A percentile compares a stretch with the other conserved stretches of the same genome.
phyloP scores from a whole-genome alignment of 2,329 filamentous ascomycete species.

The Tolypocladium pustulatum region DNA sequence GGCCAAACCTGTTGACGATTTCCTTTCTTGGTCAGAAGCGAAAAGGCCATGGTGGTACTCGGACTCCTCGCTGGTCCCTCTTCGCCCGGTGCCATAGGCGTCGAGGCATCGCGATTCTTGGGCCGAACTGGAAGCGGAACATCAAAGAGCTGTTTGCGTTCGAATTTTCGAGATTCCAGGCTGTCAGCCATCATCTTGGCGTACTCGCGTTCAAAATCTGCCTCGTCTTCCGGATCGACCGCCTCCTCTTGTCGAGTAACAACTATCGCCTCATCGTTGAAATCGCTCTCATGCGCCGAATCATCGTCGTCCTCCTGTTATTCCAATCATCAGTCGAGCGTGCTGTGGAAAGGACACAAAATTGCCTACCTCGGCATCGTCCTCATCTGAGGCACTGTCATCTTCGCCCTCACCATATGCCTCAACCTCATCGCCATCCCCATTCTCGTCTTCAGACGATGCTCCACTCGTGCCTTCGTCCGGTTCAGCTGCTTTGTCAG shows the following conservation, averaged over 20 bases:
- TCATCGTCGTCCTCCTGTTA: conserved; percentile 37
- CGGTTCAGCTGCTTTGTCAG: conserved; percentile 57
- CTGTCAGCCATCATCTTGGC: conserved; percentile 98
- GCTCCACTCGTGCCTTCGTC: conserved; percentile 63
- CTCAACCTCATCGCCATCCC: conserved; percentile 55
- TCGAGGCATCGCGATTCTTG: conserved; percentile 49
- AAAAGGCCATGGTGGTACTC: conserved; percentile 79
- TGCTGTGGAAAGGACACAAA: neutral
- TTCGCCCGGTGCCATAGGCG: conserved; percentile 15
- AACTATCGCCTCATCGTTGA: conserved; percentile 80
- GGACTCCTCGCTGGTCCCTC: conserved; percentile 8
- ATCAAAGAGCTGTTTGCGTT: conserved; percentile 89
- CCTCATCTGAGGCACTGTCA: conserved; percentile 48
- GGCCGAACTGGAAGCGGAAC: conserved; percentile 88
- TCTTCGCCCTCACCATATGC: conserved; percentile 50
- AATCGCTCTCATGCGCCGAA: conserved; percentile 49
- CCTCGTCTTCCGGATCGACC: conserved; percentile 85
- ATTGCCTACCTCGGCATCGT: conserved; percentile 43
- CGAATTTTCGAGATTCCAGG: conserved; percentile 88
- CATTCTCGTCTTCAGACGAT: conserved; percentile 68
- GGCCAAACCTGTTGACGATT: conserved; percentile 75
- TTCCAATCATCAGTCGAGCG: neutral
- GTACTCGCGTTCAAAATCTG: conserved; percentile 95
- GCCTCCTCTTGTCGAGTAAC: conserved; percentile 87
- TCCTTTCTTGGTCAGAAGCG: conserved; percentile 87